These are phyloP conservation scores for Aspergillus sp. DNA, from an alignment of 2,329 filamentous ascomycete genomes.

Conservation along the genomic window DNA sequence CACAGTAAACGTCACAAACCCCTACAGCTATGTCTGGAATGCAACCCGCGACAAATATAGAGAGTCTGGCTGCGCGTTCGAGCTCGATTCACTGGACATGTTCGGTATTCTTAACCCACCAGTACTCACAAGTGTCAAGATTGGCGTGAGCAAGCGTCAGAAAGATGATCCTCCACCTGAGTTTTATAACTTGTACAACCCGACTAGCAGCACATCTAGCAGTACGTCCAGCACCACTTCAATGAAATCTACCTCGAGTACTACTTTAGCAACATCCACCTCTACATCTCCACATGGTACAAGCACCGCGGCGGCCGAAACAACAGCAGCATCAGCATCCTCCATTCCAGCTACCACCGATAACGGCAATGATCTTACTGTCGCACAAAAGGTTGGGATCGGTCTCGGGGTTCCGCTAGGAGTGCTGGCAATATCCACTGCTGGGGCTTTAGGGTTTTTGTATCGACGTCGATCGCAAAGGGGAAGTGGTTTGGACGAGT, in stretches of 20 bases:
- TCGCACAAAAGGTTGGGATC: conserved; percentile 3
- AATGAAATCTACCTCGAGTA: not conserved
- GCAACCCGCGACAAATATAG: conserved; percentile 7
- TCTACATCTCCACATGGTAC: not conserved
- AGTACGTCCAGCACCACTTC: not conserved
- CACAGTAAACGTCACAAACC: conserved; percentile 5
- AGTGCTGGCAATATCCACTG: not conserved
- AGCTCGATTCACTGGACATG: conserved; percentile 1
- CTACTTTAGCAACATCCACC: not conserved
- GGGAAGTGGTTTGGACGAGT: too few relatives aligned
- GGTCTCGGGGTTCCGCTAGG: conserved; percentile 10
- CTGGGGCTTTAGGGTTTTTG: not conserved
- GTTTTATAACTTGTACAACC: conserved; percentile 6
- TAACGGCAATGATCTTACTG: not conserved
- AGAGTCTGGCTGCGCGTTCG: conserved; percentile 8
- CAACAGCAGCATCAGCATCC: not conserved
- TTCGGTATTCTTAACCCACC: not conserved
- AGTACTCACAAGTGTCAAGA: not conserved
- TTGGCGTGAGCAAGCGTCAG: conserved; percentile 9
- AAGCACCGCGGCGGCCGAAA: not conserved
- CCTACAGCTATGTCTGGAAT: conserved; percentile 9
- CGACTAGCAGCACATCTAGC: too few relatives aligned
- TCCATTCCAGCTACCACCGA: not conserved
- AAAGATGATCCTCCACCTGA: conserved; percentile 3
- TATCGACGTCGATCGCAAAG: not conserved